Evolutionary conservation across 2,329 filamentous ascomycete species (phyloP).

Genomic region (Arachnomyces sp.): DNA sequence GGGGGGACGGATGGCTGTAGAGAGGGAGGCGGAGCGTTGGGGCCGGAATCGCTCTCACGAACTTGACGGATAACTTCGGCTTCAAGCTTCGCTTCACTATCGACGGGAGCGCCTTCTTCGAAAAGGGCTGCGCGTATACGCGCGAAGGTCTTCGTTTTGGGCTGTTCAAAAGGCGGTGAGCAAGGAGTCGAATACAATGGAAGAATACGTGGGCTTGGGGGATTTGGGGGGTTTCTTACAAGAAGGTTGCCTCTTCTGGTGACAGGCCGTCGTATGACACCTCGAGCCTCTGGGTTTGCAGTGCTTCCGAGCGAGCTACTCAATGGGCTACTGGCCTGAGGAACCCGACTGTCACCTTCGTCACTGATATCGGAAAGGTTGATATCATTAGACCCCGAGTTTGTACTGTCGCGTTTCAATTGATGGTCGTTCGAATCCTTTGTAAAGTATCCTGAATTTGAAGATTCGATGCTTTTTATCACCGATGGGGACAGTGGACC

Average conservation of each 20-base stretch:
- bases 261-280: slow-evolving; percentile 73
- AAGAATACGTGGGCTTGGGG: slow-evolving; percentile 9
- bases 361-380: slow-evolving; percentile 74
- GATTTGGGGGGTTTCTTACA: slow-evolving; percentile 42
- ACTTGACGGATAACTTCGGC: slow-evolving; percentile 94
- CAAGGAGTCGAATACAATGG: slow-evolving; percentile 8
- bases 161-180: slow-evolving; percentile 44
- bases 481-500: slow-evolving; percentile 72
- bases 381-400: slow-evolving; percentile 79
- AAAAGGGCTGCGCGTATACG: slow-evolving; percentile 81
- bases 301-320: slow-evolving; percentile 15
- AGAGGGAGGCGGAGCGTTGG: slow-evolving; percentile 38
- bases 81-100: slow-evolving; percentile 81
- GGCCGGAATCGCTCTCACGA: slow-evolving; percentile 71
- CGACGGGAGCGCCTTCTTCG: slow-evolving; percentile 80
- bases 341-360: slow-evolving; percentile 53
- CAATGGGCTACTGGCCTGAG: slow-evolving; percentile 26
- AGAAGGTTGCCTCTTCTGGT: slow-evolving; percentile 82
- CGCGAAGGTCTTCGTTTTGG: slow-evolving; percentile 93
- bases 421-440: slow-evolving; percentile 41
- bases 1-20: slow-evolving; percentile 35
- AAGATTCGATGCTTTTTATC: slow-evolving; percentile 46
- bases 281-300: slow-evolving; percentile 46
- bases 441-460: slow-evolving; percentile 47
- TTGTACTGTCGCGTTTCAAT: slow-evolving; percentile 76